Evolutionary conservation across 163 green algal genomes (phyloP).

Genomic region (Volvox carteri): DNA sequence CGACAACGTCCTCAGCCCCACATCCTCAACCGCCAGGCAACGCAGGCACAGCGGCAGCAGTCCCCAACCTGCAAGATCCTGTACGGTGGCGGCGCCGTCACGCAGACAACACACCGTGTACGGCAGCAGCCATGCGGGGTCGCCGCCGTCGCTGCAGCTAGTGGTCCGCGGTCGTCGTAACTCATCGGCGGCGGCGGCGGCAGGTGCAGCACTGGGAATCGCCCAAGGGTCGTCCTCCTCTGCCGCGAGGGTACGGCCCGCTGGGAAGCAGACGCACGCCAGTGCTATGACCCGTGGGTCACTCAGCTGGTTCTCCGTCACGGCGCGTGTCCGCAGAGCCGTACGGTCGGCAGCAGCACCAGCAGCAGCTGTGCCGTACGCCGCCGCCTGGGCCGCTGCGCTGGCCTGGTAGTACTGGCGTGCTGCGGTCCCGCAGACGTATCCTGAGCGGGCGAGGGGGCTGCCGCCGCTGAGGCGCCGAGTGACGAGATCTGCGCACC

Average conservation of each 20-base stretch:
- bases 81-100: not conserved
- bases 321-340: not conserved
- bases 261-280: slow-evolving; percentile 15
- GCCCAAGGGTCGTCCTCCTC: slow-evolving; percentile 52
- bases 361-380: not conserved
- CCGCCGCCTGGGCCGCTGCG: not conserved
- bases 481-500: not conserved
- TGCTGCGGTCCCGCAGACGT: slow-evolving; percentile 37
- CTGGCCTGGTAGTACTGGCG: not conserved
- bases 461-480: slow-evolving; percentile 20
- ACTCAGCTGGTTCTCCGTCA: not conserved
- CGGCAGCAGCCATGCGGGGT: slow-evolving; percentile 44
- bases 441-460: slow-evolving; percentile 23
- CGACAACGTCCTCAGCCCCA: not conserved
- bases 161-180: not conserved
- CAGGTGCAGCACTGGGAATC: not conserved
- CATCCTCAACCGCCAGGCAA: slow-evolving; percentile 24
- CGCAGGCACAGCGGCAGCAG: slow-evolving; percentile 44
- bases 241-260: slow-evolving; percentile 10
- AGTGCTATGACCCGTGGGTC: slow-evolving; percentile 20
- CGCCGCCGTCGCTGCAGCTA: not conserved
- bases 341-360: not conserved
- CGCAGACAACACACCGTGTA: slow-evolving; percentile 31
- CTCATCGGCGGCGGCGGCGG: not conserved
- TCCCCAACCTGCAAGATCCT: slow-evolving; percentile 33